Conservation (phyloP, 805 yeast genomes). For the Barnettozyma populi region DNA sequence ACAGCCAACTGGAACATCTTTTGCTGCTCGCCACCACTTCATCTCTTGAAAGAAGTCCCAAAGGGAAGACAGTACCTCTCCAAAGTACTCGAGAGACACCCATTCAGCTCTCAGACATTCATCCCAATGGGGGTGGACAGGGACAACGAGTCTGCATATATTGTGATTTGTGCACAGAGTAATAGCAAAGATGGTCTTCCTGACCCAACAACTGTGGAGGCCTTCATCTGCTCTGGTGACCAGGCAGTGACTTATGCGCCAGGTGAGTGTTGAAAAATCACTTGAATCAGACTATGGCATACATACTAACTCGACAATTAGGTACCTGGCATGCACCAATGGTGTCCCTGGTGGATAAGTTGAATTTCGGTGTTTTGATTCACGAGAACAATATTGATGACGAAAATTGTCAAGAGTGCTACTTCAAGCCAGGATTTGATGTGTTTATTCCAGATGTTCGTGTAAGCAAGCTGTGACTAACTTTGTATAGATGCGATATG, state of each 20-base stretch:
- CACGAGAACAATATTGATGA: slow-evolving; percentile 76
- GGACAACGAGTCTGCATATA: slow-evolving; percentile 42
- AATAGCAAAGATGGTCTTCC: slow-evolving; percentile 46
- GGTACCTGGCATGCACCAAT: slow-evolving; percentile 94
- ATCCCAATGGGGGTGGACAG: slow-evolving; percentile 79
- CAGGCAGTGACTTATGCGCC: slow-evolving; percentile 87
- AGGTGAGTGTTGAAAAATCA: slow-evolving; percentile 22
- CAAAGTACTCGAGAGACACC: slow-evolving; percentile 85
- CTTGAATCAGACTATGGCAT: not conserved
- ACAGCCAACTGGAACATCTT: slow-evolving; percentile 78
- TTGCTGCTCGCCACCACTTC: slow-evolving; percentile 73
- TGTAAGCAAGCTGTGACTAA: not conserved
- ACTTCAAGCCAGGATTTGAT: slow-evolving; percentile 54
- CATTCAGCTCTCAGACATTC: slow-evolving; percentile 83
- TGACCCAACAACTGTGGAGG: slow-evolving; percentile 51
- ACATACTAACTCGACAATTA: not conserved
- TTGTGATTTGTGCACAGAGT: slow-evolving; percentile 74
- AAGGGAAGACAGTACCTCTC: slow-evolving; percentile 17
- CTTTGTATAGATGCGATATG: not conserved
- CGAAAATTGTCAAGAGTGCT: slow-evolving; percentile 80
- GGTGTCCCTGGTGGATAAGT: slow-evolving; percentile 66
- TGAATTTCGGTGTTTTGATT: slow-evolving; percentile 85
- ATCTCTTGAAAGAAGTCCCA: slow-evolving; percentile 29
- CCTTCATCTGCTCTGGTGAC: slow-evolving; percentile 73
- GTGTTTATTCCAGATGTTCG: slow-evolving; percentile 20